Base-by-base conservation (phyloP, 2,329 filamentous ascomycete species). In the Aureobasidium sp. region DNA sequence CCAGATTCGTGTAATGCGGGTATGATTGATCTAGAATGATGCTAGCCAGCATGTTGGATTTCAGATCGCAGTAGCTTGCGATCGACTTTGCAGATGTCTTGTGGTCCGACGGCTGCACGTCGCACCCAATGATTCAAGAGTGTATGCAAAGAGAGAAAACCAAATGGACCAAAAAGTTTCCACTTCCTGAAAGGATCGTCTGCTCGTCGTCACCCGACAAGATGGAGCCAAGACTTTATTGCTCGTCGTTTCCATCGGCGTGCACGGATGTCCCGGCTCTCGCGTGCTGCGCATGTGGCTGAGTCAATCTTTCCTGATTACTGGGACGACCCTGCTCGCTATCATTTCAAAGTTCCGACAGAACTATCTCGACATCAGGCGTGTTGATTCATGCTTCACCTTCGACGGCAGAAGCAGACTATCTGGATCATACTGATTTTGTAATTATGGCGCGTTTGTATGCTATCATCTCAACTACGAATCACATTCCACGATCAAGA, bases 1-100 rank as follows among this genome's bases (percentile, higher is more conserved):
- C 90, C 69, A 92, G 84, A 71, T 93, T 93, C 57, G 90, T 93
- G 74, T 69, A 74, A 37, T 62, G 48, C 47, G 68, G 69, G 20
- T 65, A 69, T 37, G 65, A 63, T 62, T 73, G 69, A 64, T 74
- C 71, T n/a, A 74, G 66, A 24, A 71, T 56, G n/a, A 74, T 67
- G 24, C 63, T 61, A 9, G 71, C 70, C 43, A 67, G 68, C 68
- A 71, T 70, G n/a, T 32, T 63, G 62, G 47, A 13, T 34, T 27
- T 29, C 34, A 13, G 17, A 37, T 17, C 36, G 20, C 26, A 32
- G 52, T 24, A 13, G 52, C 26, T 47, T 43, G 43, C 29, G 53
- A 57, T 57, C 53, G 53, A 17, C 53, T 57, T 34, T 46, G 53
- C 53, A 57, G 53, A 20, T 29, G 41, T 6, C 26, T 48, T n/a